phyloP scores from a whole-genome alignment of 208 protist genomes.

The Phytomonas francai region DNA sequence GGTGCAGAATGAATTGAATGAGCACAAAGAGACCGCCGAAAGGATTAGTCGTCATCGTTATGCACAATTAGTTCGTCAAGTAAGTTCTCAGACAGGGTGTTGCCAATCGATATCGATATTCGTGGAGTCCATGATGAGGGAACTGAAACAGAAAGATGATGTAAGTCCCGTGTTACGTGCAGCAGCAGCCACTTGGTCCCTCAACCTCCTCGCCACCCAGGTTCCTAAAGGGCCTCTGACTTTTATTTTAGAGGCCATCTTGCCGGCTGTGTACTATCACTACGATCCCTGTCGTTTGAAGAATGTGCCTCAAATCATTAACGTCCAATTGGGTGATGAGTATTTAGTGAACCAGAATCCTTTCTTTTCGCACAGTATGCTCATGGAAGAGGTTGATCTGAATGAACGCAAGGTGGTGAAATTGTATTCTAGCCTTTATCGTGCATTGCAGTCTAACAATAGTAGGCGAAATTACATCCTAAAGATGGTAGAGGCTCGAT shows the following conservation, averaged over 20 bases:
- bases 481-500: slow-evolving; percentile 22
- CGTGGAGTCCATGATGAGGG: slow-evolving; percentile 68
- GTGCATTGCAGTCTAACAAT: slow-evolving; percentile 34
- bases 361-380: slow-evolving; percentile 80
- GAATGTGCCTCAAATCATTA: slow-evolving; percentile 17
- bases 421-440: slow-evolving; percentile 29
- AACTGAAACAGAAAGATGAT: slow-evolving; percentile 26
- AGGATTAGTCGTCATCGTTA: slow-evolving; percentile 66
- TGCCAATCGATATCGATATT: slow-evolving; percentile 71
- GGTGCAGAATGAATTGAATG: slow-evolving; percentile 13
- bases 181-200: slow-evolving; percentile 59
- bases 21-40: slow-evolving; percentile 32
- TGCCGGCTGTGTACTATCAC: slow-evolving; percentile 72
- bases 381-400: slow-evolving; percentile 49
- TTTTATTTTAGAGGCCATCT: slow-evolving; percentile 35
- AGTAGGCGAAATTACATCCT: slow-evolving; percentile 29
- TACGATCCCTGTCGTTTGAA: slow-evolving; percentile 34
- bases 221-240: slow-evolving; percentile 19
- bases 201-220: slow-evolving; percentile 44
- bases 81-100: slow-evolving; percentile 31
- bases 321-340: slow-evolving; percentile 11
- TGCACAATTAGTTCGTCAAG: slow-evolving; percentile 44
- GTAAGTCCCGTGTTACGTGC: slow-evolving; percentile 29
- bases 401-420: slow-evolving; percentile 22
- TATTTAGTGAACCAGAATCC: slow-evolving; percentile 45